A percentile compares a stretch with the other conserved stretches of the same genome.
phyloP scores from a whole-genome alignment of 2,329 filamentous ascomycete species.

The Trichoderma atroviride region DNA sequence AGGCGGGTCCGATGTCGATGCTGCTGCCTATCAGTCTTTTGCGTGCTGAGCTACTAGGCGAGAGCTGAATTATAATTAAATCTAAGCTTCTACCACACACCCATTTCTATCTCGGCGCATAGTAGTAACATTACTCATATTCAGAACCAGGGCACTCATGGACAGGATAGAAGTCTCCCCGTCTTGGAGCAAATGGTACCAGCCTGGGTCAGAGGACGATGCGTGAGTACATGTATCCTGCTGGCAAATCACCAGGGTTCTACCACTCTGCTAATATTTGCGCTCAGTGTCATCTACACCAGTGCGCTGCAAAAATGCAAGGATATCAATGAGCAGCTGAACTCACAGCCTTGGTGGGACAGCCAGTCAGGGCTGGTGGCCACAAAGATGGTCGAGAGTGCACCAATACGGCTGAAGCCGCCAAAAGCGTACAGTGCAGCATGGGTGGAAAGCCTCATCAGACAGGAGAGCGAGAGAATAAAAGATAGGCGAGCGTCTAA shows the following conservation, averaged over 20 bases:
- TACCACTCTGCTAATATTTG: background rate
- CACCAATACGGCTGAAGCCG: background rate
- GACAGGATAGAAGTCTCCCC: background rate
- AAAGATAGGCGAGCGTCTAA: background rate
- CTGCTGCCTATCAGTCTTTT: no score
- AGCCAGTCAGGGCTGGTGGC: background rate
- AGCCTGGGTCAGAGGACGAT: background rate
- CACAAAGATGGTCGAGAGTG: background rate
- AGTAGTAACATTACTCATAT: no score
- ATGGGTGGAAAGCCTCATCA: background rate
- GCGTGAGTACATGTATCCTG: background rate
- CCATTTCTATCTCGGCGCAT: no score
- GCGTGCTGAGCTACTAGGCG: no score
- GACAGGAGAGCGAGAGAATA: background rate
- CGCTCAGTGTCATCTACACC: background rate
- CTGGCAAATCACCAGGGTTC: background rate
- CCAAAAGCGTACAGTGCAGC: background rate
- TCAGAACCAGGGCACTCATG: background rate
- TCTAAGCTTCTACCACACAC: no score
- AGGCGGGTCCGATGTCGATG: background rate
- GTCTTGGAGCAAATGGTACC: background rate
- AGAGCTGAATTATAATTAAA: no score
- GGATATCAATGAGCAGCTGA: background rate
- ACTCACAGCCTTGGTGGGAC: background rate
- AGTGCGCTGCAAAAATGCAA: background rate